phyloP scores from a whole-genome alignment of 306 rosid genomes.

The Vigna hirtella region DNA sequence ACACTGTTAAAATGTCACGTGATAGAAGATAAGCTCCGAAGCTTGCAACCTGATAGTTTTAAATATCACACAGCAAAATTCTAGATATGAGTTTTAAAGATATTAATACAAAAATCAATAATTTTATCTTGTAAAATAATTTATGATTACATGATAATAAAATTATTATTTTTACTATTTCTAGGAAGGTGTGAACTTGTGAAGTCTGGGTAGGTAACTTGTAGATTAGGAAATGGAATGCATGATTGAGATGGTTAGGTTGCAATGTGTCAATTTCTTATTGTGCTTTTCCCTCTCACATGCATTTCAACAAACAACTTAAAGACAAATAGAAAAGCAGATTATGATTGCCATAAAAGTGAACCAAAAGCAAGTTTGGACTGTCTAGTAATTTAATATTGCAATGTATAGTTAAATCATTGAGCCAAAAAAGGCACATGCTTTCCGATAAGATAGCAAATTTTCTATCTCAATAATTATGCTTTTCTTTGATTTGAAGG shows the following conservation, averaged over 20 bases:
- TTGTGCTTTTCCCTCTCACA: constrained; percentile 17
- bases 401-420: constrained; percentile 6
- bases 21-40: constrained; percentile 94
- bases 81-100: no score
- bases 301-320: constrained; percentile 12
- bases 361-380: constrained; percentile 26
- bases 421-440: neutral
- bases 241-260: constrained; percentile 34
- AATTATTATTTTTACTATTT: neutral
- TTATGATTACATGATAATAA: neutral
- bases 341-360: neutral
- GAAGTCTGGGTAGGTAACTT: constrained; percentile 26
- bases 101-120: neutral
- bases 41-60: constrained; percentile 82
- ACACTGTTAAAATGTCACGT: constrained; percentile 73
- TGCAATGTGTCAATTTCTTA: neutral
- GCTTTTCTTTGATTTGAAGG: constrained; percentile 42
- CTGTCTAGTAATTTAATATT: neutral
- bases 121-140: neutral
- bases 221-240: neutral
- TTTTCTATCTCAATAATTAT: neutral
- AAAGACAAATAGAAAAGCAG: constrained; percentile 22
- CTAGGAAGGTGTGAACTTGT: neutral
- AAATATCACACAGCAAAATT: neutral
- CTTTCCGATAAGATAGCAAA: constrained; percentile 1